Evolutionary conservation across 257 asterid genomes (phyloP), one percentile per base, ranked within the genome.

Genomic region (Solanum chiquidenum): DNA sequence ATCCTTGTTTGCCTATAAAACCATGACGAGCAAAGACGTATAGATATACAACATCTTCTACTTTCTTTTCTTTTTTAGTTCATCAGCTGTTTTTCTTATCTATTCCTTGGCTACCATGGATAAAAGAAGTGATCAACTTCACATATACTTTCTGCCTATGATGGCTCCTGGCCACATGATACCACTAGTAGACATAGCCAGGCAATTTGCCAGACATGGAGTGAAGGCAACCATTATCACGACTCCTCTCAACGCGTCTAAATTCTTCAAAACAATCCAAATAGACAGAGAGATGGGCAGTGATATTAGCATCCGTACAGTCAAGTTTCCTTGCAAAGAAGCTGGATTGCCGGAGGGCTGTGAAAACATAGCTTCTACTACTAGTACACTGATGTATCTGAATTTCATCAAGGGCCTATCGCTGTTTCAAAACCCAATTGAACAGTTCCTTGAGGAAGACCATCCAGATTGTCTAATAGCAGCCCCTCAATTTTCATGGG

Each of bases 101-200:
- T 75, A 9, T 27, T 86, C 35, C 27, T 2, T 88, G 27, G 44
- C 58, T 31, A 80, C 62, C 71, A 90, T 88, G 89, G 40, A 42
- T 46, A n/a, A 62, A 68, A 29, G 29, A 27, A 25, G 80, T 37
- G 87, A 72, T 73, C 89, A 86, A 38, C 90, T 88, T n/a, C 94
- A 92, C 84, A 34, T 90, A 16, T 90, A 86, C 90, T 89, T 89
- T 18, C 80, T 90, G 4, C 91, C 94, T 1, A 7, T 74, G 76
- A 40, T 92, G 92, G 91, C 93, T 0, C 92, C 91, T 1, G 94
- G 93, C 89, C 94, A 92, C 90, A 88, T 88, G 90, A 92, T 92
- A 62, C 94, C 94, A 2, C 87, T 90, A 88, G 83, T 90, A 14
- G 91, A 91, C 91, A 86, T 90, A 7, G 93, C 94, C 29, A 46